phyloP scores from a whole-genome alignment of 768 basidiomycete genomes.

The Phaffia australis region DNA sequence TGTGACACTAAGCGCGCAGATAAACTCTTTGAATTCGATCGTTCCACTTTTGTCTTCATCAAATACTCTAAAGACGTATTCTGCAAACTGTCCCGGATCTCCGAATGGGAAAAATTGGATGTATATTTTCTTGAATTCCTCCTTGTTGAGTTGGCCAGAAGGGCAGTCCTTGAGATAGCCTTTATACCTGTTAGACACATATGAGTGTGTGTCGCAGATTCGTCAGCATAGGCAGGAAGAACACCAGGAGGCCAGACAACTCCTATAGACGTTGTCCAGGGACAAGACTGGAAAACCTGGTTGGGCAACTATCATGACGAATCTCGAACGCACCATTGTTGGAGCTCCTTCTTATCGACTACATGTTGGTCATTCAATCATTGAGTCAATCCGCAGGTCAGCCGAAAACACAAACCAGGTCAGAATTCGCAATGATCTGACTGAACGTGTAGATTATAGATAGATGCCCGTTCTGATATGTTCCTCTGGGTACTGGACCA shows the following conservation, averaged over 20 bases:
- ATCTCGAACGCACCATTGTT: conserved; percentile 59
- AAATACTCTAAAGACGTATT: conserved; percentile 44
- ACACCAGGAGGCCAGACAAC: not conserved
- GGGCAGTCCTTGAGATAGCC: conserved; percentile 99
- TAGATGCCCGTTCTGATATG: not conserved
- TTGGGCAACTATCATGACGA: not conserved
- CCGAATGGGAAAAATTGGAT: conserved; percentile 99
- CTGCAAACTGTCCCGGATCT: conserved; percentile 89
- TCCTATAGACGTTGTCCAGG: not conserved
- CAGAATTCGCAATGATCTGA: not conserved
- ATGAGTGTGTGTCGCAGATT: not conserved
- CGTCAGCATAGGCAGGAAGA: not conserved
- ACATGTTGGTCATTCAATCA: conserved; percentile 9
- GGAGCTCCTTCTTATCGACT: conserved; percentile 95
- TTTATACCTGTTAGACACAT: conserved; percentile 66
- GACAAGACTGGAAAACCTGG: not conserved
- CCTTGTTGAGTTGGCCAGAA: conserved; percentile 87
- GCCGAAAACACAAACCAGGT: not conserved
- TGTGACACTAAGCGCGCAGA: conserved; percentile 91
- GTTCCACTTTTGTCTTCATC: conserved; percentile 51
- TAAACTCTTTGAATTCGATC: conserved; percentile 95
- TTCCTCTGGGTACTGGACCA: not conserved
- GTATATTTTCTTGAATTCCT: conserved; percentile 93
- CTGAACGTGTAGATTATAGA: not conserved
- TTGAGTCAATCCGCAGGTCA: not conserved